Evolutionary conservation across 192 early-diverging fungal genomes (phyloP).

Genomic region (Blastocladiella britannica): DNA sequence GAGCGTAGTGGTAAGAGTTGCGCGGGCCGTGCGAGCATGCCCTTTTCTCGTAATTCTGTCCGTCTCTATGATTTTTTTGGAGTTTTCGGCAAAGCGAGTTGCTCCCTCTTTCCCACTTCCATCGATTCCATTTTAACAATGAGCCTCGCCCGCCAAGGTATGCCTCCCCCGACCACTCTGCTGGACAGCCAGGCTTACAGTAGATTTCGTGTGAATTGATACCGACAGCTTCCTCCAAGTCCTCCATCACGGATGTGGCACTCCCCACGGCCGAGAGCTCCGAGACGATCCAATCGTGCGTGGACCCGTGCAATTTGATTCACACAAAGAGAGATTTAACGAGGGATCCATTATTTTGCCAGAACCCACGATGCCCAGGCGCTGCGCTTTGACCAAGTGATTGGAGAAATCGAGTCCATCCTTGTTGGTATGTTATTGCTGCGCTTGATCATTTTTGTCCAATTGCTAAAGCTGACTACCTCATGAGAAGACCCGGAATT

Average conservation of each 20-base stretch:
- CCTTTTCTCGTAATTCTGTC: too few relatives aligned
- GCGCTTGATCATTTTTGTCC: background rate
- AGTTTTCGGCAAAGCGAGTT: too few relatives aligned
- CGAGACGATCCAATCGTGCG: background rate
- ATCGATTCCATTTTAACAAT: too few relatives aligned
- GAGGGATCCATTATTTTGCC: background rate
- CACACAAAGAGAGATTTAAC: background rate
- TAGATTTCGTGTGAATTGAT: background rate
- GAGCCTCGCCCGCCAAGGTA: slow-evolving; percentile 1
- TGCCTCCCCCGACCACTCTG: background rate
- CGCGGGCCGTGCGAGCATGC: too few relatives aligned
- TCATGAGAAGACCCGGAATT: slow-evolving; percentile 14
- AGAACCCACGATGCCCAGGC: background rate
- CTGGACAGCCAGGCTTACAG: background rate
- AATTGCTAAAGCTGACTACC: background rate
- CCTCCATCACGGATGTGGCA: too few relatives aligned
- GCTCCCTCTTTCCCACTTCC: too few relatives aligned
- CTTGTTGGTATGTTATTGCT: slow-evolving; percentile 16
- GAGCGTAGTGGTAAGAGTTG: too few relatives aligned
- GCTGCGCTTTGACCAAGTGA: slow-evolving; percentile 16
- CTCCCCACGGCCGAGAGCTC: background rate
- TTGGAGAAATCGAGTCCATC: slow-evolving; percentile 27
- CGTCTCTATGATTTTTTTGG: too few relatives aligned
- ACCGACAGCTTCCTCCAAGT: background rate
- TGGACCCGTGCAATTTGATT: background rate